A percentile compares a stretch with the other conserved stretches of the same genome.
Conservation (phyloP, 2,329 filamentous ascomycete genomes). For the Mycosphaerella arachidis region DNA sequence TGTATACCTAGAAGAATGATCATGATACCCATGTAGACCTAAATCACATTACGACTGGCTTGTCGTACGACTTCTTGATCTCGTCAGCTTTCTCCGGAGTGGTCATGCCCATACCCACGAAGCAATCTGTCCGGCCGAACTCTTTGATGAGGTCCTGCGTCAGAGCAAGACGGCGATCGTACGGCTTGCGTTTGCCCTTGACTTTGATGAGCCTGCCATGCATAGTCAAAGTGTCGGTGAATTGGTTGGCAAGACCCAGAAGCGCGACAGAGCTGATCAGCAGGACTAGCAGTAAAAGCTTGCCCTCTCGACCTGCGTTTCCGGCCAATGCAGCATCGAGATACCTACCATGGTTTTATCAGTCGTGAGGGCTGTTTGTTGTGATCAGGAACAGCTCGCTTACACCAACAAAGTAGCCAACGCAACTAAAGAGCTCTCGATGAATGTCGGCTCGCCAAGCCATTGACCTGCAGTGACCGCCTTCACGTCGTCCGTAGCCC, state of each 20-base stretch:
- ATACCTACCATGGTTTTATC: constrained; percentile 26
- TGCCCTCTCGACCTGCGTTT: constrained; percentile 52
- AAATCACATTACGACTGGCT: constrained; percentile 13
- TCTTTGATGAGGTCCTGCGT: constrained; percentile 38
- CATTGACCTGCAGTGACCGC: constrained; percentile 56
- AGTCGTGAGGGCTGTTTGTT: no score
- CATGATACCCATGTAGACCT: not conserved
- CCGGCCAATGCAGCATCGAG: constrained; percentile 52
- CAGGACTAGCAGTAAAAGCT: constrained; percentile 49
- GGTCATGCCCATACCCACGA: constrained; percentile 37
- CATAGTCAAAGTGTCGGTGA: constrained; percentile 47
- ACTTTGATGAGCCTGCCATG: constrained; percentile 43
- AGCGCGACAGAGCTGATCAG: constrained; percentile 52
- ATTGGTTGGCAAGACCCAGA: constrained; percentile 52
- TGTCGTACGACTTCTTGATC: constrained; percentile 7
- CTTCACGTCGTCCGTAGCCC: constrained; percentile 53
- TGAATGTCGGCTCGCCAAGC: constrained; percentile 49
- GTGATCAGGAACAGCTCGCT: not conserved
- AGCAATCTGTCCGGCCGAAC: constrained; percentile 36
- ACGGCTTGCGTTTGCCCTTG: constrained; percentile 26
- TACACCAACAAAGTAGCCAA: constrained; percentile 54
- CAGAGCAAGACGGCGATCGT: constrained; percentile 34
- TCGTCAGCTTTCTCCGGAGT: constrained; percentile 8
- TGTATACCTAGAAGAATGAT: constrained; percentile 7
- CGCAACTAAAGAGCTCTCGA: constrained; percentile 52